A percentile compares a stretch with the other conserved stretches of the same genome.
Evolutionary conservation across 2,329 filamentous ascomycete genomes (phyloP).

Genomic region (Tothia fuscella): DNA sequence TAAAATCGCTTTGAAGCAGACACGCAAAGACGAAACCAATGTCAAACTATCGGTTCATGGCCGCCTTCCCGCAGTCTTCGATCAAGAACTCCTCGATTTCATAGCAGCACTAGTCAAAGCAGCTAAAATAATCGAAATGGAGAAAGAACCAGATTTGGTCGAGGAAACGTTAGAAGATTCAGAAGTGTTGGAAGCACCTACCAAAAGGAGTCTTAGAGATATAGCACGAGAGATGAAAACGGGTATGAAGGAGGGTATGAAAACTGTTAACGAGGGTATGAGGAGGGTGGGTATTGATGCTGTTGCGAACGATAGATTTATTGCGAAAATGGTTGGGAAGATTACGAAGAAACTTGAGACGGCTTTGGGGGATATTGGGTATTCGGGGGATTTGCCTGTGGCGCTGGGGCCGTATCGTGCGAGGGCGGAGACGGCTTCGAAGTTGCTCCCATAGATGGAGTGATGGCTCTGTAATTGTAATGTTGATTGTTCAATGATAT

Average conservation of each 20-base stretch:
- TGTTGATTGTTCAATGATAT: no score
- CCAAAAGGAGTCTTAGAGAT: constrained; percentile 22
- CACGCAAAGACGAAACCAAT: constrained; percentile 35
- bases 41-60: constrained; percentile 37
- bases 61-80: constrained; percentile 37
- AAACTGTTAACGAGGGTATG: constrained; percentile 32
- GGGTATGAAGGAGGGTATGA: constrained; percentile 33
- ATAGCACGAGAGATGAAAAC: constrained; percentile 16
- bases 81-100: constrained; percentile 42
- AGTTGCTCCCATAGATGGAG: no score
- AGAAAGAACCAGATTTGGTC: constrained; percentile 32
- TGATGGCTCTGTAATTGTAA: no score
- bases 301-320: constrained; percentile 43
- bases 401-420: constrained; percentile 28
- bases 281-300: constrained; percentile 16
- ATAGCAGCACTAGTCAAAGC: constrained; percentile 44
- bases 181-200: constrained; percentile 17
- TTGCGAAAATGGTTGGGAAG: constrained; percentile 41
- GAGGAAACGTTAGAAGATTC: constrained; percentile 18
- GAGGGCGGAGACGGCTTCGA: no score
- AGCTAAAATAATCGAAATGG: constrained; percentile 43
- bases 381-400: constrained; percentile 36
- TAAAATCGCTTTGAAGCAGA: constrained; percentile 27
- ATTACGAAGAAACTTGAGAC: constrained; percentile 37
- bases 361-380: constrained; percentile 39